Evolutionary conservation across 139 green algal genomes (phyloP), one percentile per base, ranked within the genome.

Genomic region (Chlorella sp.): DNA sequence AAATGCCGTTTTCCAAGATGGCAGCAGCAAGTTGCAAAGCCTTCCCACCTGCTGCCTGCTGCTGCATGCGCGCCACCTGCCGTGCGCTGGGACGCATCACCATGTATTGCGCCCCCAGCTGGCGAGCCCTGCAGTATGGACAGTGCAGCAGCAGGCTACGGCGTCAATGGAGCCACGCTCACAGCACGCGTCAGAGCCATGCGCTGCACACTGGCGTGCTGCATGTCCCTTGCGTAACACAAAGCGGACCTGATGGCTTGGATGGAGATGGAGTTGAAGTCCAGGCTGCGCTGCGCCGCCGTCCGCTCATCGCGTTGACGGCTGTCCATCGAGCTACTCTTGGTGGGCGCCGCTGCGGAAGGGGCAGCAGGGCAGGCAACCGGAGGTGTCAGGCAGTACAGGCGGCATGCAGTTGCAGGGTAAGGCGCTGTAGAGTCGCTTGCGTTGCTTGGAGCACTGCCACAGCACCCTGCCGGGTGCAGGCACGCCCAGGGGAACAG

Each of bases 251-350:
- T 82, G 56, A 72, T 51, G 13, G 76, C 76, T 28, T 40, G 56
- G 4, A 40, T 60, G 20, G 19, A 41, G 76, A 82, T 41, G 11
- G 38, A 36, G 38, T 82, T 72, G 56, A 82, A 82, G 36, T 73
- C 58, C 56, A 82, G 76, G 76, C 54, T 58, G 76, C 76, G 76
- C 40, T 67, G 48, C 26, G 76, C 60, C 0, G 54, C 32, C 1
- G 76, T 19, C 5, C 6, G 76, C 76, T 56, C 51, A 2, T 60
- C 51, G 13, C 13, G 76, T 28, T 34, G 76, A 24, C 76, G 36
- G 54, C 76, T 82, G 16, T 82, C 76, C 11, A 54, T 9, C 0
- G 76, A 82, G 54, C 58, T 82, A 56, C 54, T 82, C 54, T 82
- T 82, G 34, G 76, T 73, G 26, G 76, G 75, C 8, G 76, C 76